Conservation (phyloP, 2,329 filamentous ascomycete genomes). For the Stylonectria norvegica region DNA sequence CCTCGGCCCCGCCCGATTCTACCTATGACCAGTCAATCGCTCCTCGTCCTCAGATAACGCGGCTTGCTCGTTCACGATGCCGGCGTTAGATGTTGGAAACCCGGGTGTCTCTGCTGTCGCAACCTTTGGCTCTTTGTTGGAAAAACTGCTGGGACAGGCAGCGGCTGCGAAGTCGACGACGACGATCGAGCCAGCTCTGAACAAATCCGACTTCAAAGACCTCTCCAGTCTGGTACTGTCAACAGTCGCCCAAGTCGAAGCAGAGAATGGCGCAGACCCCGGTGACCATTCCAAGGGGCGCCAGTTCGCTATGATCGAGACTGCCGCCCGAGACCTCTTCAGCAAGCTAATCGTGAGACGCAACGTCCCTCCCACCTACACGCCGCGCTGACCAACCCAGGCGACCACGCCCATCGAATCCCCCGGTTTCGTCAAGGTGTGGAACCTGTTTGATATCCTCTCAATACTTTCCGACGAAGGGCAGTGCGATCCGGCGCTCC, state of each 20-base stretch:
- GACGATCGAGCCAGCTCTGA: slow-evolving; percentile 70
- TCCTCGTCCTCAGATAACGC: slow-evolving; percentile 7
- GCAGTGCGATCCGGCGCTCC: slow-evolving; percentile 71
- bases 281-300: slow-evolving; percentile 41
- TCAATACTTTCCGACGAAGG: slow-evolving; percentile 81
- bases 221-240: slow-evolving; percentile 43
- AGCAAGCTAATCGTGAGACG: slow-evolving; percentile 69
- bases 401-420: slow-evolving; percentile 72
- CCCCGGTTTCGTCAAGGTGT: slow-evolving; percentile 76
- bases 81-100: slow-evolving; percentile 42
- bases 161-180: slow-evolving; percentile 54
- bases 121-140: slow-evolving; percentile 52
- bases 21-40: slow-evolving; percentile 13
- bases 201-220: slow-evolving; percentile 61
- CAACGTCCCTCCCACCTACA: slow-evolving; percentile 4
- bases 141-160: slow-evolving; percentile 57
- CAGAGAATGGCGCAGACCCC: slow-evolving; percentile 32
- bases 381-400: slow-evolving; percentile 44
- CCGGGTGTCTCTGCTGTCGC: slow-evolving; percentile 52
- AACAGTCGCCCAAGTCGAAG: slow-evolving; percentile 30
- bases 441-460: slow-evolving; percentile 93
- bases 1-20: background rate
- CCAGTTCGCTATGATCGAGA: slow-evolving; percentile 73
- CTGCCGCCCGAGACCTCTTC: slow-evolving; percentile 77
- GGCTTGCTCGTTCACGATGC: slow-evolving; percentile 41